Evolutionary conservation across 106 monocot genomes (phyloP).

Genomic region (Platanthera zijinensis): DNA sequence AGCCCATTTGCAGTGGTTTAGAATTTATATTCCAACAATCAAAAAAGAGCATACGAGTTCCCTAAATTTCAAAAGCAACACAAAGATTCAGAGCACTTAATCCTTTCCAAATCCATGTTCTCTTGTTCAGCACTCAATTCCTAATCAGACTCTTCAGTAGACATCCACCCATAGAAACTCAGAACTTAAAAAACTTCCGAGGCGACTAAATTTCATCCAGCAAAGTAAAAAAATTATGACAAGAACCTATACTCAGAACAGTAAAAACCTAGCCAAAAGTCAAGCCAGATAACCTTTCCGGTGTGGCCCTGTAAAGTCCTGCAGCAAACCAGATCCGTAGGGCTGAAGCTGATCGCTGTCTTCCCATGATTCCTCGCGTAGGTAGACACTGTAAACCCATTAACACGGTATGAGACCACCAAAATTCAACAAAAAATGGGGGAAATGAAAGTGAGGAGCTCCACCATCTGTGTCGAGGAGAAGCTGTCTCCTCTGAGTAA

Average conservation of each 20-base stretch:
- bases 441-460: not conserved
- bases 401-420: not conserved
- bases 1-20: not conserved
- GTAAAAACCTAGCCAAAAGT: not conserved
- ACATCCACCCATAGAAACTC: not conserved
- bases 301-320: constrained; percentile 81
- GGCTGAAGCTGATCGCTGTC: constrained; percentile 47
- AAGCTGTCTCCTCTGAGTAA: constrained; percentile 43
- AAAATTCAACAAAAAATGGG: not conserved
- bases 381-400: constrained; percentile 42
- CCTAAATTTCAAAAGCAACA: too few species aligned
- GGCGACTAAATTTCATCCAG: not conserved
- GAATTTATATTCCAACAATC: not conserved
- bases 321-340: constrained; percentile 95
- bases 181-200: not conserved
- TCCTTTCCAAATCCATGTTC: not conserved
- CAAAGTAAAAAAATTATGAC: not conserved
- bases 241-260: not conserved
- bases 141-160: not conserved
- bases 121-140: not conserved
- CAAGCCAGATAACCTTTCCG: constrained; percentile 45
- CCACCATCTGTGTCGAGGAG: constrained; percentile 89
- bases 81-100: too few species aligned
- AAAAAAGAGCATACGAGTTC: not conserved
- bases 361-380: constrained; percentile 61